Conservation (phyloP, 805 yeast genomes). For the Candida piceae region DNA sequence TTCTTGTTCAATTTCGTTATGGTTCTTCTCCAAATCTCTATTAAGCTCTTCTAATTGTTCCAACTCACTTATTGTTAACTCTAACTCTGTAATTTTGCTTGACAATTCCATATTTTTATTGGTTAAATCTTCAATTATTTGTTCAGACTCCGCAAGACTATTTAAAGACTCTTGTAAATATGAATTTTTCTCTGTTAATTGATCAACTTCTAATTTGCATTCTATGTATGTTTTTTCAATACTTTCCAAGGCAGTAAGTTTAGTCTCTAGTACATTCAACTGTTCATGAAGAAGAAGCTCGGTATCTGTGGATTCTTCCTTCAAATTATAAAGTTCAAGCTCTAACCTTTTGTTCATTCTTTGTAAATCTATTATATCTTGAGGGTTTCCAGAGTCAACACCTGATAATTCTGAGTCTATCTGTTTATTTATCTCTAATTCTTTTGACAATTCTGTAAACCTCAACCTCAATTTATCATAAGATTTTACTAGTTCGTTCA, state of each 20-base stretch:
- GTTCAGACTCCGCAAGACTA: slow-evolving; percentile 26
- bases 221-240: slow-evolving; percentile 3
- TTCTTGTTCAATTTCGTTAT: slow-evolving; percentile 38
- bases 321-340: slow-evolving; percentile 33
- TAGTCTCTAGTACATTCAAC: slow-evolving; percentile 13
- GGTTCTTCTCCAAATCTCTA: slow-evolving; percentile 43
- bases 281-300: slow-evolving; percentile 25
- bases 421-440: background rate
- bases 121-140: slow-evolving; percentile 32
- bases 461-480: slow-evolving; percentile 23
- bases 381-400: background rate
- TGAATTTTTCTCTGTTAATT: slow-evolving; percentile 10
- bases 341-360: slow-evolving; percentile 37
- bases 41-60: slow-evolving; percentile 48
- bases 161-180: slow-evolving; percentile 28
- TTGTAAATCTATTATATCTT: slow-evolving; percentile 4
- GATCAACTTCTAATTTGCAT: slow-evolving; percentile 3
- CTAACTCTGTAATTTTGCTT: slow-evolving; percentile 30
- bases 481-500: slow-evolving; percentile 16
- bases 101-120: slow-evolving; percentile 32
- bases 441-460: slow-evolving; percentile 23
- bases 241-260: slow-evolving; percentile 16
- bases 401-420: background rate
- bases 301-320: slow-evolving; percentile 23
- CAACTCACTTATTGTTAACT: slow-evolving; percentile 37